A percentile compares a stretch with the other conserved stretches of the same genome.
These are phyloP conservation scores for Dictyostelium brefeldianum DNA, from an alignment of 78 protist genomes.

Conservation along the genomic window DNA sequence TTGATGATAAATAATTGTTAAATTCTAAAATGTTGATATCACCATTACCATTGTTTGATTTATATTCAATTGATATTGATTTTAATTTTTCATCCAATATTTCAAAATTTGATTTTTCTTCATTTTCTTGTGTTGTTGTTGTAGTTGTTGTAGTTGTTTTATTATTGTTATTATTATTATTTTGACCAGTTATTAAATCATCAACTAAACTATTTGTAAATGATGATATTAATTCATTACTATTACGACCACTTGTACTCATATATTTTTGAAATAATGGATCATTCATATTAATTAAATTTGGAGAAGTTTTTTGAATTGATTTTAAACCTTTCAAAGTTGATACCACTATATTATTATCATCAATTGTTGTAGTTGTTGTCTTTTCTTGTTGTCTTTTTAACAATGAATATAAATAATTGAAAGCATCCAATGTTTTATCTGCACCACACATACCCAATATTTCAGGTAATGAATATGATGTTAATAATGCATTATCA, in stretches of 20 bases:
- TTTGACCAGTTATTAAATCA: constrained; percentile 11
- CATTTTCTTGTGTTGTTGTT: not conserved
- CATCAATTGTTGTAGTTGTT: not conserved
- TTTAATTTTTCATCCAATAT: constrained; percentile 15
- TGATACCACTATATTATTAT: constrained; percentile 42
- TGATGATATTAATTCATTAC: constrained; percentile 47
- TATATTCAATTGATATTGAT: not conserved
- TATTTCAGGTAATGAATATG: constrained; percentile 49
- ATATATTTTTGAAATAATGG: constrained; percentile 17
- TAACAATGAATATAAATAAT: constrained; percentile 14
- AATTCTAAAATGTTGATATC: not conserved
- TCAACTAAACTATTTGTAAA: constrained; percentile 52
- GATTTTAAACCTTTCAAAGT: constrained; percentile 49
- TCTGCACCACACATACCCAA: constrained; percentile 66
- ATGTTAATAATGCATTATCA: not conserved
- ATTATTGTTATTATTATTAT: not conserved
- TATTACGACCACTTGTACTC: not conserved
- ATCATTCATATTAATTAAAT: not conserved
- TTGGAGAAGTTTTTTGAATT: constrained; percentile 55
- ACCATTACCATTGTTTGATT: not conserved
- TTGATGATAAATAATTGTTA: not conserved
- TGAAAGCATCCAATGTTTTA: constrained; percentile 15
- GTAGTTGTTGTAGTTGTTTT: not conserved
- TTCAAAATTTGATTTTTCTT: not conserved
- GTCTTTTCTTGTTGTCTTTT: constrained; percentile 7